Percentiles rank a stretch among this genome's conserved stretches.
Evolutionary conservation across 306 rosid species (phyloP).

Genomic region (Glycine tomentella): DNA sequence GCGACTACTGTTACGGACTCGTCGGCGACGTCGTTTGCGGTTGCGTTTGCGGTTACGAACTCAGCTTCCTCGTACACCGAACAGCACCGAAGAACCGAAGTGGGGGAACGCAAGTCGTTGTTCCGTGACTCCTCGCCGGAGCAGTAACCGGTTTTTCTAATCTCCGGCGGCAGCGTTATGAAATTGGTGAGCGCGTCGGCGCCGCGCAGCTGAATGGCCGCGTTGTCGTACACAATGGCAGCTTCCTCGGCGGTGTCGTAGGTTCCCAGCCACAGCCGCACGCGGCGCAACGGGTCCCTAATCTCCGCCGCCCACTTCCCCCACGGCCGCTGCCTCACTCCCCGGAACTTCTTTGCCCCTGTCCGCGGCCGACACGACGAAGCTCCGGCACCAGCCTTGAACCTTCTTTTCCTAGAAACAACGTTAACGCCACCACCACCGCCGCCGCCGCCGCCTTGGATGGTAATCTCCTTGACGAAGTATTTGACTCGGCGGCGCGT

Average conservation of each 20-base stretch:
- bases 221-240: constrained; percentile 89
- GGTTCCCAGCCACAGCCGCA: constrained; percentile 88
- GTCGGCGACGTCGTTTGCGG: too few relatives aligned
- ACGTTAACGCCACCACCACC: neutral
- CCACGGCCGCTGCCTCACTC: constrained; percentile 97
- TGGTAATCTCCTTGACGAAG: constrained; percentile 74
- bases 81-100: constrained; percentile 66
- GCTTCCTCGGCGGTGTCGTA: constrained; percentile 95
- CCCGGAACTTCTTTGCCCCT: constrained; percentile 76
- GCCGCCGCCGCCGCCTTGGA: constrained; percentile 35
- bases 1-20: neutral
- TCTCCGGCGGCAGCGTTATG: constrained; percentile 47
- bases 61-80: constrained; percentile 63
- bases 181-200: constrained; percentile 90
- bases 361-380: constrained; percentile 31
- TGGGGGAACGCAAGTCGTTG: constrained; percentile 61
- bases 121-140: constrained; percentile 37
- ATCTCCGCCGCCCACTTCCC: constrained; percentile 99
- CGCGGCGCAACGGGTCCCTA: constrained; percentile 78
- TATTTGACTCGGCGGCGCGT: constrained; percentile 61
- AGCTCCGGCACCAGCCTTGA: neutral
- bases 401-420: constrained; percentile 47
- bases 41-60: constrained; percentile 36
- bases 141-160: neutral
- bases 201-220: constrained; percentile 91